Base-by-base conservation (phyloP, 2,329 filamentous ascomycete genomes). In the Pezicula carpinea region DNA sequence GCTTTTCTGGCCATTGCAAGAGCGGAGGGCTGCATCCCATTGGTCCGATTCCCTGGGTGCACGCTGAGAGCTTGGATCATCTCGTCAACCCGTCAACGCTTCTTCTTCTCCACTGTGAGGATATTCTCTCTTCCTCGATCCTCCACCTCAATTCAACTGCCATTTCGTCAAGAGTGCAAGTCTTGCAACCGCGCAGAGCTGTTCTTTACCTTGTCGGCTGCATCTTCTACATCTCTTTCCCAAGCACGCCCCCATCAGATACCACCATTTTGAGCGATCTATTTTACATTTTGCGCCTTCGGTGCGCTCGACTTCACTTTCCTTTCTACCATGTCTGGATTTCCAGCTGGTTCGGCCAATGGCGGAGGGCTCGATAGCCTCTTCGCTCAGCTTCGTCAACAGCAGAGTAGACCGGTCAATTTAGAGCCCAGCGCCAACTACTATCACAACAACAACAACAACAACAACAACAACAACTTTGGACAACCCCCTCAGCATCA, bases 321-420 rank as follows among this genome's bases (percentile, higher is more conserved):
- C n/a, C n/a, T n/a, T n/a, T n/a, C n/a, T 52, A 52, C 53, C 53
- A 64, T 64, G 63, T 63, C 63, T 60, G 61, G 62, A 57, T 62
- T 60, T 58, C 50, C 61, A 49, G 47, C 49, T 46, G 53, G 53
- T 45, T 49, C 50, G 49, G 57, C 55, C 26, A 29, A 29, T 29
- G 26, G 26, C 53, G 45, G 45, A 31, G 53, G 55, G 43, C 59
- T 65, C 55, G 60, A 64, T 51, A 55, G 53, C 19, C 53, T 66
- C 36, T 59, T 65, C 50, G 61, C 60, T 49, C 61, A 64, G 49
- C 59, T 64, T 50, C 61, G 62, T 41, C 55, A 58, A 23, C 51
- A 59, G 44, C 59, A 61, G 42, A 52, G 49, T 22, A 54, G 53
- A 34, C 53, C 56, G 39, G 36, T 57, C 44, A 54, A 58, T 46